These are phyloP conservation scores for Fonsecaea erecta DNA, from an alignment of 2,329 filamentous ascomycete genomes.

Conservation along the genomic window DNA sequence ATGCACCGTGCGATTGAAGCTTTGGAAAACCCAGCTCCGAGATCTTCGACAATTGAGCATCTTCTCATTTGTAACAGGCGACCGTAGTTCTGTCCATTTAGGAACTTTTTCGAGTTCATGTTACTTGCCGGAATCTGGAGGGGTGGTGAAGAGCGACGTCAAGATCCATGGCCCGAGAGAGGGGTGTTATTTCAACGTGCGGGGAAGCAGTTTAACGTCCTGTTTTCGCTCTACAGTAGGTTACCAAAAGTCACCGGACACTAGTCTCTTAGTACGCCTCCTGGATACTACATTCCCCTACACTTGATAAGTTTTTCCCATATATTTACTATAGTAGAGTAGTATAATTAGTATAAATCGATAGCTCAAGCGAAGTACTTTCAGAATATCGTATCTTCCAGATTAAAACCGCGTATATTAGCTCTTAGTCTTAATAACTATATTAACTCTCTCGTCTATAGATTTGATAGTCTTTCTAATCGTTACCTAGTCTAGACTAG, in stretches of 20 bases:
- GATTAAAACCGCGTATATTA: not conserved
- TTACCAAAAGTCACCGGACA: not conserved
- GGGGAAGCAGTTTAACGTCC: too few species aligned
- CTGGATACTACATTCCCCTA: not conserved
- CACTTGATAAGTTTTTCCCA: not conserved
- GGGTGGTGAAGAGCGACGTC: too few species aligned
- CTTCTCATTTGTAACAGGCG: not conserved
- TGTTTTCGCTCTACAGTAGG: too few species aligned
- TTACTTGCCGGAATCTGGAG: too few species aligned
- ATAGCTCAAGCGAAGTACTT: not conserved
- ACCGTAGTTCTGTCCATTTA: not conserved
- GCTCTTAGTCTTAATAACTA: not conserved
- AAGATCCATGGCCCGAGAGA: too few species aligned
- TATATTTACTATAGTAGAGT: not conserved
- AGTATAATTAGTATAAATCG: not conserved
- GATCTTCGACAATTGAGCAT: not conserved
- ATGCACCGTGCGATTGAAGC: conserved; percentile 1
- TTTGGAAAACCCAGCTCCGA: not conserved
- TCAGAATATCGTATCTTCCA: not conserved
- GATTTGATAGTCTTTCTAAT: not conserved
- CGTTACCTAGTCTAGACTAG: not conserved
- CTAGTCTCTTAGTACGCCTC: not conserved
- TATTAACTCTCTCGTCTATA: not conserved
- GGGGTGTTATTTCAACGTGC: too few species aligned
- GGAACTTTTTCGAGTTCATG: not conserved